Conservation (phyloP, 1,139 yeast genomes). For the Zhuliangozyma blackwelliae region DNA sequence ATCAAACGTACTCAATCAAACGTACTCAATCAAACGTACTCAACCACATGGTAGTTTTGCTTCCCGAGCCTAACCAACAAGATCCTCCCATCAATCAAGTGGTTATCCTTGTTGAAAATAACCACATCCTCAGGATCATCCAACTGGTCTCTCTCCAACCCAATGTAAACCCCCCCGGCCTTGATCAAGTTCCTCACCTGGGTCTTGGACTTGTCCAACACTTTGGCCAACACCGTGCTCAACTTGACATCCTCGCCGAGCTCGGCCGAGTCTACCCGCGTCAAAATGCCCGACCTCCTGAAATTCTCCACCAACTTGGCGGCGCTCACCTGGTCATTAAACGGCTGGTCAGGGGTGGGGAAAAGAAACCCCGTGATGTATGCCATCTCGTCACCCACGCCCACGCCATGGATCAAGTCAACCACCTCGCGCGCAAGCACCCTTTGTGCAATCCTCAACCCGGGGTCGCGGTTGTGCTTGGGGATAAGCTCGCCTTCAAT, state of each 20-base stretch:
- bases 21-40: slow-evolving; percentile 20
- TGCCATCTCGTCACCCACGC: slow-evolving; percentile 64
- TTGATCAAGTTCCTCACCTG: slow-evolving; percentile 63
- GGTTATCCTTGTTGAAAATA: slow-evolving; percentile 39
- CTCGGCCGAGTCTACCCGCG: slow-evolving; percentile 30
- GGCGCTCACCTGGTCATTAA: slow-evolving; percentile 44
- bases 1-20: neutral
- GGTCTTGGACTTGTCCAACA: slow-evolving; percentile 37
- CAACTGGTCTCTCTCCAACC: slow-evolving; percentile 55
- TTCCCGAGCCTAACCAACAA: slow-evolving; percentile 75
- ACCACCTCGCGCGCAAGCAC: slow-evolving; percentile 80
- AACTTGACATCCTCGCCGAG: slow-evolving; percentile 32
- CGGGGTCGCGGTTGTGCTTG: slow-evolving; percentile 56
- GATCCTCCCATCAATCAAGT: slow-evolving; percentile 56
- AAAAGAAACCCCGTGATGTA: slow-evolving; percentile 62
- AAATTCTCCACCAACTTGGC: slow-evolving; percentile 57
- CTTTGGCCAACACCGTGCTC: slow-evolving; percentile 35
- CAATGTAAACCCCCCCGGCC: slow-evolving; percentile 71
- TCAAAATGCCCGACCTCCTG: slow-evolving; percentile 56
- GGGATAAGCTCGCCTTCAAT: slow-evolving; percentile 50
- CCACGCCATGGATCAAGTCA: slow-evolving; percentile 81
- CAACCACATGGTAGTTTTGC: slow-evolving; percentile 55
- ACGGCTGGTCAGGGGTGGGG: slow-evolving; percentile 53
- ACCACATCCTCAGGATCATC: slow-evolving; percentile 48
- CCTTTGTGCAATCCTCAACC: slow-evolving; percentile 66